These are phyloP conservation scores for Acacia concinna DNA, from an alignment of 331 rosid species.

Conservation along the genomic window DNA sequence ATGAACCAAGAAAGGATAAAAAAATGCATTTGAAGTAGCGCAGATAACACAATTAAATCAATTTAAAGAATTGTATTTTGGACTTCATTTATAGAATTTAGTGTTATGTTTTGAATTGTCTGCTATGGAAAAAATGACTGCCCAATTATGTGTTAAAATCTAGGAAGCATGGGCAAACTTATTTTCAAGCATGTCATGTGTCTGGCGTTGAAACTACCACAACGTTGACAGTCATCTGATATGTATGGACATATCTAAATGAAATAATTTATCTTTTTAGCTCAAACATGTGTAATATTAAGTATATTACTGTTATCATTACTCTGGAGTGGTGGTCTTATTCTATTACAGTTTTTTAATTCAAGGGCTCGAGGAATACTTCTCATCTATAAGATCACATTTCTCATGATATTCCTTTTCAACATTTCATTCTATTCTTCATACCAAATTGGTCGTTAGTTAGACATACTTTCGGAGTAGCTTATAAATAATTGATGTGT, in stretches of 20 bases:
- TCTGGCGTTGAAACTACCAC: not conserved
- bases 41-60: constrained; percentile 11
- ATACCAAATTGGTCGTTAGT: not conserved
- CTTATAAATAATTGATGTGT: not conserved
- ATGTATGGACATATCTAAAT: not conserved
- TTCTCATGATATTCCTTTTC: not conserved
- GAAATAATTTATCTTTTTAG: not conserved
- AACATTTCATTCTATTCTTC: not conserved
- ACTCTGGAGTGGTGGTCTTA: not conserved
- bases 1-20: constrained; percentile 20
- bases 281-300: not conserved
- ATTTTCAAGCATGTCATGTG: not conserved
- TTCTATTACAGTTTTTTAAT: not conserved
- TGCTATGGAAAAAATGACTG: constrained; percentile 11
- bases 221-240: not conserved
- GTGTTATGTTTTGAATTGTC: constrained; percentile 17
- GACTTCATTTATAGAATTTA: not conserved
- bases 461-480: not conserved
- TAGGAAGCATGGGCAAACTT: not conserved
- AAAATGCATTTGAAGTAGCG: constrained; percentile 26
- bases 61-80: constrained; percentile 6
- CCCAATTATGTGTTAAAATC: constrained; percentile 1
- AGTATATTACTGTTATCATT: not conserved
- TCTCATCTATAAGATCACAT: not conserved
- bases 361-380: not conserved